Conservation (phyloP, 805 yeast species). For the Wickerhamiella azymoides region DNA sequence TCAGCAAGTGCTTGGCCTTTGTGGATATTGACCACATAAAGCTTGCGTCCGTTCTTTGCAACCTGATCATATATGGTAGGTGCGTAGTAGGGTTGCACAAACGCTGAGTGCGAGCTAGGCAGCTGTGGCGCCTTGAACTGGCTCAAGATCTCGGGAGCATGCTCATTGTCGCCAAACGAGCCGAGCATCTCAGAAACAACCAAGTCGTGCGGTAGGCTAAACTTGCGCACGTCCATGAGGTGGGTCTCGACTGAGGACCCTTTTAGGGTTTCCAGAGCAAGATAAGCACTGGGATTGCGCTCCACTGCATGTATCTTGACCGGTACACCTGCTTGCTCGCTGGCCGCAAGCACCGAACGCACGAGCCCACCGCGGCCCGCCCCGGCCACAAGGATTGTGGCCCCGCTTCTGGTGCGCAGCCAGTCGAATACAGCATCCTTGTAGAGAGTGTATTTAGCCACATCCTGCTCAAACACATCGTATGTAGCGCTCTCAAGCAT, state of each 20-base stretch:
- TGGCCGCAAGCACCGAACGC: constrained; percentile 35
- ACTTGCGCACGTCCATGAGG: constrained; percentile 43
- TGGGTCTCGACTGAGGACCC: constrained; percentile 35
- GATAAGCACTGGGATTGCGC: constrained; percentile 49
- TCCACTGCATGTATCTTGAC: constrained; percentile 47
- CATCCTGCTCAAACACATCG: constrained; percentile 57
- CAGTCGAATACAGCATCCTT: constrained; percentile 50
- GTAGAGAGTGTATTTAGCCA: constrained; percentile 53
- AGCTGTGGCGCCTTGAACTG: constrained; percentile 28
- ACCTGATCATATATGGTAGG: constrained; percentile 33
- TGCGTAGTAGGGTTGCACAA: constrained; percentile 51
- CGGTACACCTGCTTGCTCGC: constrained; percentile 20
- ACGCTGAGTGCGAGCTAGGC: constrained; percentile 46
- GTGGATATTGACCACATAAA: constrained; percentile 31
- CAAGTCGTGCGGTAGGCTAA: constrained; percentile 36
- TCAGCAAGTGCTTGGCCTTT: constrained; percentile 32
- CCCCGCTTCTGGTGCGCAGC: constrained; percentile 22
- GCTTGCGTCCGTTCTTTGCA: not conserved
- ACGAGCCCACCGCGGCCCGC: constrained; percentile 84
- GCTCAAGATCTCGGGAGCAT: constrained; percentile 64
- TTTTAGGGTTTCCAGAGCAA: constrained; percentile 37
- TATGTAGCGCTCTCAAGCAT: constrained; percentile 49
- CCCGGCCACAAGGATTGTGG: constrained; percentile 45
- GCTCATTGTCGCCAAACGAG: constrained; percentile 85
- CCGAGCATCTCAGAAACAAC: constrained; percentile 76